Percentiles rank a stretch among this genome's conserved stretches.
Conservation (phyloP, 768 basidiomycete species). For the Amylocystis lapponica region DNA sequence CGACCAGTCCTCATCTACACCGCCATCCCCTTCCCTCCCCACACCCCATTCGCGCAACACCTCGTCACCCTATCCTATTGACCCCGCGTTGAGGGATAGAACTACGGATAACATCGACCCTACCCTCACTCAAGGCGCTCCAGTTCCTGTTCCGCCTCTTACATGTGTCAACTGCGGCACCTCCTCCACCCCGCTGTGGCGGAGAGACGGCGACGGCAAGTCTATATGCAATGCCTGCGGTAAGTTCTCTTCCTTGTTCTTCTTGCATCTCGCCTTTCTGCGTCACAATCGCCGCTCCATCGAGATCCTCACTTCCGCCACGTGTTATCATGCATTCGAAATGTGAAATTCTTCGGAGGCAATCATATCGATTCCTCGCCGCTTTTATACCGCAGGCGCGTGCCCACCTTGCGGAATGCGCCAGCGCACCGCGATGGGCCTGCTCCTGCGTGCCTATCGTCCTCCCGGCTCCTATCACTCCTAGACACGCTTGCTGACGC, state of each 20-base stretch:
- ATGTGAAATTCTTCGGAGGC: constrained; percentile 14
- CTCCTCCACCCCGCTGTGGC: constrained; percentile 78
- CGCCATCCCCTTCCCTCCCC: constrained; percentile 16
- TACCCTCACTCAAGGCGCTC: constrained; percentile 10
- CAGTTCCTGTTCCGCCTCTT: constrained; percentile 7
- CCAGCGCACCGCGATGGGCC: constrained; percentile 4
- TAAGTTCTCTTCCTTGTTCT: constrained; percentile 41
- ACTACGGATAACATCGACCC: constrained; percentile 20
- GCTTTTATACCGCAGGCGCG: constrained; percentile 16
- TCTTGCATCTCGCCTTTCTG: constrained; percentile 24
- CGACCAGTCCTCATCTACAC: constrained; percentile 18
- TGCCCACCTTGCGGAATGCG: constrained; percentile 16
- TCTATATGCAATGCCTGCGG: constrained; percentile 89
- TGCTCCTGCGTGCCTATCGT: constrained; percentile 2
- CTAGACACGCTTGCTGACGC: constrained; percentile 14
- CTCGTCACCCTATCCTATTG: constrained; percentile 18
- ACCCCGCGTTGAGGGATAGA: constrained; percentile 19
- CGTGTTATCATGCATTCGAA: constrained; percentile 32
- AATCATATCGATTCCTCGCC: constrained; percentile 26
- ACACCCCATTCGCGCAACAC: constrained; percentile 35
- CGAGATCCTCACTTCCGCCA: constrained; percentile 23
- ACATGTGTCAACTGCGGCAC: constrained; percentile 71
- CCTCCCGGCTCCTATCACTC: constrained; percentile 9
- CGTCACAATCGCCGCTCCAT: constrained; percentile 2
- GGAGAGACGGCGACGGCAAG: constrained; percentile 75